Evolutionary conservation across 306 rosid genomes (phyloP).

Genomic region (Fagus crenata): DNA sequence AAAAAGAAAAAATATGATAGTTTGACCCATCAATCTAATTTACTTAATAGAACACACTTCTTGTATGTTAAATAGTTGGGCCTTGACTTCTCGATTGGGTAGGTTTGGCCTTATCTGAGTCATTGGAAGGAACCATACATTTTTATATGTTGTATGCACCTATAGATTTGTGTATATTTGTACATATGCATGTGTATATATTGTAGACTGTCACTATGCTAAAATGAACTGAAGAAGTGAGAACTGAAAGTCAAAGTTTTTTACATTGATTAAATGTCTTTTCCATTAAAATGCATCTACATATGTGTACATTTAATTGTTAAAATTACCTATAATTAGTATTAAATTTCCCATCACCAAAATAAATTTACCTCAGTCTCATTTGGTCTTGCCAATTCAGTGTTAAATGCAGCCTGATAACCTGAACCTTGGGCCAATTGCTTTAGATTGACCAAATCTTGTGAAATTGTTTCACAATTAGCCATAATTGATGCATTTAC

Average conservation of each 20-base stretch:
- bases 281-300: too few species aligned
- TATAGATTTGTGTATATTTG: background rate
- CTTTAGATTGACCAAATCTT: slow-evolving; percentile 18
- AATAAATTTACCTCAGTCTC: background rate
- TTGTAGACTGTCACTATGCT: background rate
- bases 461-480: slow-evolving; percentile 15
- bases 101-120: background rate
- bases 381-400: background rate
- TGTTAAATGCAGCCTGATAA: background rate
- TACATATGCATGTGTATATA: too few species aligned
- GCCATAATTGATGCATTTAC: slow-evolving; percentile 4
- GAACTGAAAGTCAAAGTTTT: background rate
- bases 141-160: background rate
- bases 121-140: background rate
- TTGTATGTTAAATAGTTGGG: background rate
- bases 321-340: background rate
- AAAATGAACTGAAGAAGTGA: background rate
- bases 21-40: too few species aligned
- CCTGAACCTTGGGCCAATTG: slow-evolving; percentile 14
- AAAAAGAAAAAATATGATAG: background rate
- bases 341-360: background rate
- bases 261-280: background rate
- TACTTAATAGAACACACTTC: background rate
- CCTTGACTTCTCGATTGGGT: background rate
- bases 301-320: background rate